Conservation (phyloP, 2,329 filamentous ascomycete species). For the Endothia cerciana region DNA sequence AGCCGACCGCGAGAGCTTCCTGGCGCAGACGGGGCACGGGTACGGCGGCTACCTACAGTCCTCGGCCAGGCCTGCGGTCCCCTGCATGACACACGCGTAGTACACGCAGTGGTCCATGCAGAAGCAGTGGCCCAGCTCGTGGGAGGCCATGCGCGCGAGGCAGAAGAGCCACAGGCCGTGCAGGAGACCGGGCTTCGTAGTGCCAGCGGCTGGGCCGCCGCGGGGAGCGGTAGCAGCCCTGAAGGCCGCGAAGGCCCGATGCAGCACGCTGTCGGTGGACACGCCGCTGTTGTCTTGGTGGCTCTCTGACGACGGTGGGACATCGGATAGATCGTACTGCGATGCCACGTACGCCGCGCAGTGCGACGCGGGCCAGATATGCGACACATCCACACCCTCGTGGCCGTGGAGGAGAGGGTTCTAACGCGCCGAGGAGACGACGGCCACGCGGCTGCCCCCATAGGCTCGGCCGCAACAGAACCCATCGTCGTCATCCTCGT, state of each 20-base stretch:
- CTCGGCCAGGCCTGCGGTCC: constrained; percentile 58
- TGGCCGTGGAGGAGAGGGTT: constrained; percentile 52
- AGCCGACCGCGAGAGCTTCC: constrained; percentile 51
- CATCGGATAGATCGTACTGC: constrained; percentile 36
- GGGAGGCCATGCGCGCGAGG: constrained; percentile 60
- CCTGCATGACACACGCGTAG: constrained; percentile 68
- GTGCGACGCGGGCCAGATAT: constrained; percentile 69
- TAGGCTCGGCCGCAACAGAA: constrained; percentile 71
- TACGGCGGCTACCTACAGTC: constrained; percentile 67
- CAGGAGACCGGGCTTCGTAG: constrained; percentile 22
- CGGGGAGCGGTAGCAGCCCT: constrained; percentile 31
- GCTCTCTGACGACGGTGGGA: not conserved
- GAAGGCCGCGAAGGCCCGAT: constrained; percentile 39
- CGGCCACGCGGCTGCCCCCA: constrained; percentile 63
- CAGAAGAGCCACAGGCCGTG: constrained; percentile 60
- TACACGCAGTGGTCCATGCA: constrained; percentile 68
- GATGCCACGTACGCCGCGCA: constrained; percentile 55
- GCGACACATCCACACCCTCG: constrained; percentile 46
- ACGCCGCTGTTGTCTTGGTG: constrained; percentile 13
- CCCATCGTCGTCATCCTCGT: constrained; percentile 66
- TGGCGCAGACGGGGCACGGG: constrained; percentile 62
- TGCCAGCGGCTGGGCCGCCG: constrained; percentile 31
- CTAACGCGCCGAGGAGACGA: constrained; percentile 67
- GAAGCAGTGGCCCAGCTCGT: constrained; percentile 71
- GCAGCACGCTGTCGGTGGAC: constrained; percentile 38